Evolutionary conservation across 1,139 yeast species (phyloP).

Genomic region (Pichia sp.): DNA sequence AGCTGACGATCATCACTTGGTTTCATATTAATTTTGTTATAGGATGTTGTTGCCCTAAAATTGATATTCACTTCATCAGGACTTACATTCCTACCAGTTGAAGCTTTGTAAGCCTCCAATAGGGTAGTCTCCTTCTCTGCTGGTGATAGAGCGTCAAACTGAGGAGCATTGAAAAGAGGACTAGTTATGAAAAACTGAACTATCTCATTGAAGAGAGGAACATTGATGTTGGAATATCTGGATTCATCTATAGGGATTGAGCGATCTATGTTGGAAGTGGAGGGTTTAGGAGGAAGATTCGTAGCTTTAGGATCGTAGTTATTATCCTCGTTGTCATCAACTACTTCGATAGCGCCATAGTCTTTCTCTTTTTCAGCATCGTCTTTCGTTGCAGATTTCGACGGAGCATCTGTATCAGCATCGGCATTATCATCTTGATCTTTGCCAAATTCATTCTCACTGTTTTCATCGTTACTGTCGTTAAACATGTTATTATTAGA

Average conservation of each 20-base stretch:
- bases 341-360: conserved; percentile 6
- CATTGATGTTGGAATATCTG: conserved; percentile 21
- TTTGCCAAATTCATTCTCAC: not conserved
- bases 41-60: conserved; percentile 33
- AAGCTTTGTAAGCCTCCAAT: conserved; percentile 27
- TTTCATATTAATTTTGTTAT: conserved; percentile 29
- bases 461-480: conserved; percentile 6
- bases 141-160: conserved; percentile 36
- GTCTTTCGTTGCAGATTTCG: too few species aligned
- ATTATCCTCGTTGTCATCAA: conserved; percentile 15
- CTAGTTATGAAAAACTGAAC: conserved; percentile 28
- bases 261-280: not conserved
- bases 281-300: not conserved
- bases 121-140: conserved; percentile 32
- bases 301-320: conserved; percentile 6
- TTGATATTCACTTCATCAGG: conserved; percentile 22
- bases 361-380: conserved; percentile 14
- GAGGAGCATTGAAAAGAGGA: conserved; percentile 34
- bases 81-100: conserved; percentile 19
- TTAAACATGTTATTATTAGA: not conserved
- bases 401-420: conserved; percentile 1
- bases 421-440: not conserved
- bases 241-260: not conserved
- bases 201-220: conserved; percentile 30
- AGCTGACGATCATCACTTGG: conserved; percentile 36